Base-by-base conservation (phyloP, 2,329 filamentous ascomycete species). In the Penicillium expansum region DNA sequence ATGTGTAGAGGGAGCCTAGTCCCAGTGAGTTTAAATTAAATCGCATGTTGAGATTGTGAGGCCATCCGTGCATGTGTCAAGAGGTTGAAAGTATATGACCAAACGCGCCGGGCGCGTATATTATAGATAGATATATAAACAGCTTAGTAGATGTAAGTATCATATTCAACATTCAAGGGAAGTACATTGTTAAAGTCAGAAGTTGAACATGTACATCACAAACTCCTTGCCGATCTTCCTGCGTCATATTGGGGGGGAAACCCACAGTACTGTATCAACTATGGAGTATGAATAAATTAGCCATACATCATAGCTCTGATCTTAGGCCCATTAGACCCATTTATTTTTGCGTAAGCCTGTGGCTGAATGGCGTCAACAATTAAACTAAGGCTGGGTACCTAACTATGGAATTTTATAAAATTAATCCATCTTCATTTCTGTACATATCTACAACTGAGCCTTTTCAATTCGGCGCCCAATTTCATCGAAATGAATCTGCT, bases 401-500 rank as follows among this genome's bases (percentile, higher is more conserved):
- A 37, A n/a, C 8, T 8, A n/a, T 35, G 9, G 33, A n/a, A n/a
- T 35, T n/a, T n/a, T n/a, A n/a, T n/a, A n/a, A n/a, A n/a, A n/a
- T n/a, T n/a, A n/a, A n/a, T n/a, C n/a, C n/a, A n/a, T n/a, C n/a
- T n/a, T 35, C 13, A 30, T 42, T 42, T 20, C 10, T 51, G 24
- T 33, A 24, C 33, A 3, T 43, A 43, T 35, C 30, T 35, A 44
- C 14, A 44, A 13, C 30, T 64, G 62, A 30, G 65, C 58, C 53
- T 60, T 62, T 54, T 79, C 78, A 30, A 81, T 71, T 49, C 78
- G 72, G 35, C 73, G 75, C 4, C 83, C 83, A 51, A 73, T 74
- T 70, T 83, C 78, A 65, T 86, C 80, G 63, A 87, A 88, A 50
- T 74, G 76, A 48, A 86, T 80, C 70, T 82, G 82, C 67, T 78